Conservation (phyloP, 2,329 filamentous ascomycete species). For the Epichloe baconii region DNA sequence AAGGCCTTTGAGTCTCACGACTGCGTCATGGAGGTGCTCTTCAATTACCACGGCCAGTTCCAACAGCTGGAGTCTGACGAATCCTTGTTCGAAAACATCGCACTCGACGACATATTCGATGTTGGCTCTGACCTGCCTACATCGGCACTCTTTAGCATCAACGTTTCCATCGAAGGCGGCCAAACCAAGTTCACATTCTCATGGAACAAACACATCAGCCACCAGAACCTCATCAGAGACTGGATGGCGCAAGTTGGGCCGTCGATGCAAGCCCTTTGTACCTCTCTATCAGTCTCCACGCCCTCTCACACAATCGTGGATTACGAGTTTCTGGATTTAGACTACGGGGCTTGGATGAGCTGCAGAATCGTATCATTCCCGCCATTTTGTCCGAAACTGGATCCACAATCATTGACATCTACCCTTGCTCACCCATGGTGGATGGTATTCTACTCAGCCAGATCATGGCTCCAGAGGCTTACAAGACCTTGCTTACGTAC, state of each 20-base stretch:
- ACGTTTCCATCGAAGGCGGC: conserved; percentile 1
- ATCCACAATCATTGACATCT: conserved; percentile 19
- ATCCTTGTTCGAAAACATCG: conserved; percentile 5
- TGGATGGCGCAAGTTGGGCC: conserved; percentile 1
- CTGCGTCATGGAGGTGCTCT: conserved; percentile 3
- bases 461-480: conserved; percentile 6
- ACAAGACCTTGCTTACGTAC: conserved; percentile 10
- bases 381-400: conserved; percentile 7
- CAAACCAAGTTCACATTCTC: conserved; percentile 3
- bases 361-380: conserved; percentile 11
- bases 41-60: conserved; percentile 6
- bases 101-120: not conserved
- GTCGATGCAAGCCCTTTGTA: conserved; percentile 1
- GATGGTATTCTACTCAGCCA: conserved; percentile 24
- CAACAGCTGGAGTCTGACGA: conserved; percentile 10
- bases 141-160: conserved; percentile 2
- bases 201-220: conserved; percentile 2
- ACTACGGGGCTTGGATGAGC: conserved; percentile 17
- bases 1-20: not conserved
- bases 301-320: not conserved
- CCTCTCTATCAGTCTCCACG: not conserved
- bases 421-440: conserved; percentile 26
- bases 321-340: conserved; percentile 6
- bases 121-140: conserved; percentile 1
- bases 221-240: conserved; percentile 2